A percentile compares a stretch with the other conserved stretches of the same genome.
These are phyloP conservation scores for Arachnomyces sp. DNA, from an alignment of 2,329 filamentous ascomycete species.

Conservation along the genomic window DNA sequence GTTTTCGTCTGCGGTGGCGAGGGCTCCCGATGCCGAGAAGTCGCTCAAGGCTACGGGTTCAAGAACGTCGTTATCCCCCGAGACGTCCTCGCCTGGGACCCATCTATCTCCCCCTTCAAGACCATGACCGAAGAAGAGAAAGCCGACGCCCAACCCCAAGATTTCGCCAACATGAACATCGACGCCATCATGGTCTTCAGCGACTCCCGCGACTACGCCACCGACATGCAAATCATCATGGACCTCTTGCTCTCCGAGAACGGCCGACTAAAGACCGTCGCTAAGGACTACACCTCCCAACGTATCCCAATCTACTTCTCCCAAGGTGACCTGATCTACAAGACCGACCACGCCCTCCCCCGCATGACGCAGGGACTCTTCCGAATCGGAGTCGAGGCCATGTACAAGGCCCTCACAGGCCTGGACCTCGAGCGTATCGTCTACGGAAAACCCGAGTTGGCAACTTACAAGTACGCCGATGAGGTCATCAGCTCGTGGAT, in stretches of 20 bases:
- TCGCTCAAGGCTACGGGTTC: constrained; percentile 66
- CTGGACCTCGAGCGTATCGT: constrained; percentile 65
- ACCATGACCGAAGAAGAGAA: constrained; percentile 61
- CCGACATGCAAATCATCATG: constrained; percentile 69
- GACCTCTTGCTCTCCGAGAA: constrained; percentile 62
- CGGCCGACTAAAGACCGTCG: constrained; percentile 56
- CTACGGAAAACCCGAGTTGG: constrained; percentile 65
- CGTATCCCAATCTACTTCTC: constrained; percentile 69
- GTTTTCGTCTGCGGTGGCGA: constrained; percentile 69
- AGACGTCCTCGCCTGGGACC: constrained; percentile 63
- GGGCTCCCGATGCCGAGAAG: constrained; percentile 64
- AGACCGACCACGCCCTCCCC: constrained; percentile 52
- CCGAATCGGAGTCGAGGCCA: constrained; percentile 64
- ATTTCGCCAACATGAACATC: constrained; percentile 64
- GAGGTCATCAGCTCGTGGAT: constrained; percentile 66
- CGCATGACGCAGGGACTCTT: constrained; percentile 68
- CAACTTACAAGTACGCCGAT: constrained; percentile 72
- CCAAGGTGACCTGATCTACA: constrained; percentile 57
- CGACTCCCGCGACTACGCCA: constrained; percentile 64
- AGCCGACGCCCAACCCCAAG: constrained; percentile 57
- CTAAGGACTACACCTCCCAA: constrained; percentile 56
- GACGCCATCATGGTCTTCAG: constrained; percentile 68
- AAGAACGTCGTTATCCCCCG: constrained; percentile 64
- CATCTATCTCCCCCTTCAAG: constrained; percentile 60
- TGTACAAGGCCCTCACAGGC: constrained; percentile 55